phyloP scores from a whole-genome alignment of 2,329 filamentous ascomycete genomes.

The Pseudopithomyces maydicus region DNA sequence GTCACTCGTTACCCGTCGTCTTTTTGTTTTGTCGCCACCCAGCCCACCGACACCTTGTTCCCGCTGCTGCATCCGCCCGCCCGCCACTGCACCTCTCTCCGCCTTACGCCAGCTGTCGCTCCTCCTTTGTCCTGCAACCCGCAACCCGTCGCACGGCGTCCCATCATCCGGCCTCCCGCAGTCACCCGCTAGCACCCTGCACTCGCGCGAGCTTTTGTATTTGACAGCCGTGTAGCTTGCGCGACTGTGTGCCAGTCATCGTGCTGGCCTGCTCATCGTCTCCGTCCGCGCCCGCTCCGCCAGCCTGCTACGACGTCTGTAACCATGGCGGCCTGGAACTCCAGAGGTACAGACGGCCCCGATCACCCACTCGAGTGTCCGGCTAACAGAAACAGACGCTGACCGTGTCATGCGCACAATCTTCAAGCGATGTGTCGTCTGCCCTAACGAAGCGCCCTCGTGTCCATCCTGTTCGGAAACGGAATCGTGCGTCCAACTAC shows the following conservation, averaged over 20 bases:
- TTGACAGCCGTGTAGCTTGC: slow-evolving; percentile 8
- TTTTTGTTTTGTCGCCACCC: not conserved
- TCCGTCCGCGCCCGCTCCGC: slow-evolving; percentile 10
- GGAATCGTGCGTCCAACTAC: slow-evolving; percentile 64
- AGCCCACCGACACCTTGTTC: slow-evolving; percentile 6
- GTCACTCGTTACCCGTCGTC: slow-evolving; percentile 17
- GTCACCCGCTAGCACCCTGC: slow-evolving; percentile 3
- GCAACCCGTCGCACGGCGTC: slow-evolving; percentile 7
- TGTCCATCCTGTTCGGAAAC: slow-evolving; percentile 64
- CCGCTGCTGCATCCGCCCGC: slow-evolving; percentile 4
- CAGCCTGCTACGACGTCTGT: slow-evolving; percentile 9
- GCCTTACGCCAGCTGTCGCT: slow-evolving; percentile 2
- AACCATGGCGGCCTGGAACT: slow-evolving; percentile 22
- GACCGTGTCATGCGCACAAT: slow-evolving; percentile 48
- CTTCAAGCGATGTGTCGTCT: slow-evolving; percentile 66
- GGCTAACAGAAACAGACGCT: slow-evolving; percentile 32
- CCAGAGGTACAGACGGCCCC: slow-evolving; percentile 16
- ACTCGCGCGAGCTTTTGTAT: slow-evolving; percentile 6
- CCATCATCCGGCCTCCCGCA: not conserved
- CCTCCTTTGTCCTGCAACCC: slow-evolving; percentile 14
- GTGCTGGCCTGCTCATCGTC: slow-evolving; percentile 6
- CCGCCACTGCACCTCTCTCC: too few species aligned
- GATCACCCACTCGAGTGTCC: not conserved
- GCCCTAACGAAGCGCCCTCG: slow-evolving; percentile 55
- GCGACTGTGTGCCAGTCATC: slow-evolving; percentile 11